phyloP scores from a whole-genome alignment of 1,284 basidiomycete species.

The Apiotrichum veenhuisii region DNA sequence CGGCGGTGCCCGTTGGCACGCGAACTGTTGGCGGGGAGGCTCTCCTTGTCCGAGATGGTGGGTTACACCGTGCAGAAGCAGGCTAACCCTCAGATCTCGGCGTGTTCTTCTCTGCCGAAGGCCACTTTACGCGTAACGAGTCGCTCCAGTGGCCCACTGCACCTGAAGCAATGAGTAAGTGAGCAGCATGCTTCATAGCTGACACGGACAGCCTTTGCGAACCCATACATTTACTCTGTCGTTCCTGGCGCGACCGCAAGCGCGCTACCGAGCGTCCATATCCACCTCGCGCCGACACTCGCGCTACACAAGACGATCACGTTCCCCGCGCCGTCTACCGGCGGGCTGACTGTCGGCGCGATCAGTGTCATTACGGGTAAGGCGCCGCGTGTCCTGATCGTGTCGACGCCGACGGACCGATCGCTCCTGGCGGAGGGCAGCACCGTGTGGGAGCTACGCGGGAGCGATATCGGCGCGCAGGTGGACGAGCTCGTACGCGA shows the following conservation, averaged over 20 bases:
- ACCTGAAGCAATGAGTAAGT: constrained; percentile 73
- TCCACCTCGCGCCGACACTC: constrained; percentile 73
- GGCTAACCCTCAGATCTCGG: constrained; percentile 59
- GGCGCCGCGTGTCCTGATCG: constrained; percentile 53
- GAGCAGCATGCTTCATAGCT: background rate
- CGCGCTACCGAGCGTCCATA: constrained; percentile 62
- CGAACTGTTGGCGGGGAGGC: constrained; percentile 63
- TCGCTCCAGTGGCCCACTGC: constrained; percentile 72
- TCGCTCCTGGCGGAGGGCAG: constrained; percentile 64
- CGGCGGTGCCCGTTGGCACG: constrained; percentile 62
- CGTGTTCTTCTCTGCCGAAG: constrained; percentile 67
- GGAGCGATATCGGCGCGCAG: constrained; percentile 73
- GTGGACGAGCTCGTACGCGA: constrained; percentile 75
- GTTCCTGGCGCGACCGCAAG: constrained; percentile 54
- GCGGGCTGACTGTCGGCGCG: constrained; percentile 21
- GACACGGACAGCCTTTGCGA: constrained; percentile 60
- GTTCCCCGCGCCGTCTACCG: constrained; percentile 54
- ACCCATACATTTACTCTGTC: constrained; percentile 79
- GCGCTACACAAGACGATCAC: constrained; percentile 62
- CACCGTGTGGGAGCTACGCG: constrained; percentile 69
- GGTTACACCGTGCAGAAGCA: constrained; percentile 36
- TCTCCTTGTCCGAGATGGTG: constrained; percentile 75
- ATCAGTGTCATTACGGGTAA: constrained; percentile 1
- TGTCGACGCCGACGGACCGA: constrained; percentile 71
- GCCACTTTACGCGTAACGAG: constrained; percentile 58